Conservation (phyloP, 1,284 basidiomycete species). For the Sphagnurus paluster region DNA sequence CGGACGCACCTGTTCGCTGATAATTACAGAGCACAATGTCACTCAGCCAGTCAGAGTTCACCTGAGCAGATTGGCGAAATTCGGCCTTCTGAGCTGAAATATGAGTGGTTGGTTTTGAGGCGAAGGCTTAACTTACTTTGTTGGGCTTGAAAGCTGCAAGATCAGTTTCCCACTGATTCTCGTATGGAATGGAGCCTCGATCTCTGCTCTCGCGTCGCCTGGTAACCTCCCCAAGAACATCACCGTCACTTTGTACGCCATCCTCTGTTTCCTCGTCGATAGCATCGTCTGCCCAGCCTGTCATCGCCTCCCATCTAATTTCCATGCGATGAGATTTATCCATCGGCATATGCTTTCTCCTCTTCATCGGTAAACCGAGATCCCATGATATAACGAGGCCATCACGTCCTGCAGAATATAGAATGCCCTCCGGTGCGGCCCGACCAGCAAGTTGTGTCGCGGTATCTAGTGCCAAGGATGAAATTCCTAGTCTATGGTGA, state of each 20-base stretch:
- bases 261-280: constrained; percentile 62
- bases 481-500: constrained; percentile 84
- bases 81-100: constrained; percentile 42
- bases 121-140: constrained; percentile 41
- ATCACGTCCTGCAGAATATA: constrained; percentile 93
- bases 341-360: constrained; percentile 20
- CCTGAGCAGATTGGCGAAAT: constrained; percentile 84
- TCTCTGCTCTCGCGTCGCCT: constrained; percentile 35
- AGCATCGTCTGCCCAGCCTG: constrained; percentile 77
- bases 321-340: constrained; percentile 30
- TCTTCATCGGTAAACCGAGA: constrained; percentile 69
- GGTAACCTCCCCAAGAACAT: constrained; percentile 73
- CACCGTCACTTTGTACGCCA: constrained; percentile 61
- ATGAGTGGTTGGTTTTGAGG: not conserved
- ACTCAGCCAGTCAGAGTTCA: constrained; percentile 96
- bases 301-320: constrained; percentile 71
- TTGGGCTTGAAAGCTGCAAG: constrained; percentile 41
- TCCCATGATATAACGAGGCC: constrained; percentile 94
- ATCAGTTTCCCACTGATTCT: constrained; percentile 82
- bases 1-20: constrained; percentile 78
- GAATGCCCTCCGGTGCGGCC: constrained; percentile 77
- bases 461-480: constrained; percentile 83
- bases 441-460: constrained; percentile 73
- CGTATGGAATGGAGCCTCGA: constrained; percentile 50
- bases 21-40: constrained; percentile 91